Evolutionary conservation across 768 basidiomycete species (phyloP), one percentile per base, ranked within the genome.

Genomic region (Sporobolomyces roseus): DNA sequence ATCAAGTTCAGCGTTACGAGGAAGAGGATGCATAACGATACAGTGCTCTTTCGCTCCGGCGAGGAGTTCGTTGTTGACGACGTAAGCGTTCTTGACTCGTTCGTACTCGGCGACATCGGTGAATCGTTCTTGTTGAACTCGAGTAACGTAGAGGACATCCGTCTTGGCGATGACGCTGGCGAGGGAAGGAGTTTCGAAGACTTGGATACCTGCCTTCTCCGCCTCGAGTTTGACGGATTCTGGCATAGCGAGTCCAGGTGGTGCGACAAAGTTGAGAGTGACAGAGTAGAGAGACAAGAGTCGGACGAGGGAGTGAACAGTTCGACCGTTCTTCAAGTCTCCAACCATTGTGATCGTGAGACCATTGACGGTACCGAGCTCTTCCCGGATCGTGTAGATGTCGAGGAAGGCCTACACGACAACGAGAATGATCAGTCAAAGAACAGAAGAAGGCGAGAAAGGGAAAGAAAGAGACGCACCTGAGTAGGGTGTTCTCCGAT

Each of bases 21-120:
- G 96, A 27, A 99, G 82, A n/a, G 96, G 96, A 79, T 99, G 96
- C 93, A 99, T 94, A 72, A 98, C 92, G 66, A 98, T 97, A 87
- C 96, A 91, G 61, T 93, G 90, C 71, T 91, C 88, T 81, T 98
- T 98, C 14, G 96, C 94, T 49, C 89, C 83, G 8, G 92, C 86
- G 32, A 99, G 83, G 36, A 98, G 86, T 16, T 93, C 90, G 76
- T 98, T 96, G 79, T 98, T 91, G 62, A 99, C 85, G 38, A 91
- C 83, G 78, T 94, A 98, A 21, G 87, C 85, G 77, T 94, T 89
- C 82, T 91, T 96, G 75, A 96, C 91, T 52, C 86, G 83, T 71
- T 87, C 82, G 90, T 92, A 99, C 77, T 93, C 94, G 36, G 80
- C 82, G 74, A 88, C 87, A 74, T 77, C 86, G 63, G 83, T 81